Evolutionary conservation across 1,139 yeast genomes (phyloP).

Genomic region (Suhomyces chickasaworum): DNA sequence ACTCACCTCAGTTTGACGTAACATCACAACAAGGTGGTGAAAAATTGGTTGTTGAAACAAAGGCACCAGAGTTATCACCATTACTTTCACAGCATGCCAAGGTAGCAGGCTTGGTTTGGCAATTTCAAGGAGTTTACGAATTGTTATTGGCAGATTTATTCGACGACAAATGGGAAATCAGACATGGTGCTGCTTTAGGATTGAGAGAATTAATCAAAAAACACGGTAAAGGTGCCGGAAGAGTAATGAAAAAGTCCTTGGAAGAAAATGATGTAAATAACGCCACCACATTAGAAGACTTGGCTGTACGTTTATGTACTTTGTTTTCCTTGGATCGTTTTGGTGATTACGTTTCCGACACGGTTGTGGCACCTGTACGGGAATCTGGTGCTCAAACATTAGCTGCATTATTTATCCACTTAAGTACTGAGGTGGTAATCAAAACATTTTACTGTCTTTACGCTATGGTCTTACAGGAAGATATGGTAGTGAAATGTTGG

Average conservation of each 20-base stretch:
- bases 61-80: slow-evolving; percentile 67
- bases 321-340: slow-evolving; percentile 91
- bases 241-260: slow-evolving; percentile 63
- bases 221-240: slow-evolving; percentile 87
- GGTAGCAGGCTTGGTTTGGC: slow-evolving; percentile 86
- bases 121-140: slow-evolving; percentile 95
- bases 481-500: slow-evolving; percentile 61
- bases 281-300: slow-evolving; percentile 75
- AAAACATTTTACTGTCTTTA: slow-evolving; percentile 68
- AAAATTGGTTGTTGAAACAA: slow-evolving; percentile 81
- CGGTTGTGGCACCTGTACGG: slow-evolving; percentile 97
- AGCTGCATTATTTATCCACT: slow-evolving; percentile 81
- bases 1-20: slow-evolving; percentile 48
- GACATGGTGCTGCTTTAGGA: slow-evolving; percentile 97
- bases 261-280: slow-evolving; percentile 69
- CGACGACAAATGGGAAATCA: slow-evolving; percentile 87
- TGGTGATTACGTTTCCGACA: slow-evolving; percentile 96
- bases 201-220: slow-evolving; percentile 80
- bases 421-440: slow-evolving; percentile 54
- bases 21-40: slow-evolving; percentile 82
- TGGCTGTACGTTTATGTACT: slow-evolving; percentile 83
- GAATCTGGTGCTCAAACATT: slow-evolving; percentile 95
- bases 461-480: slow-evolving; percentile 71
- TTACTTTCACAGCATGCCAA: slow-evolving; percentile 74
- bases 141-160: slow-evolving; percentile 76